phyloP scores from a whole-genome alignment of 306 rosid species.

The Cucurbita argyrosperma region DNA sequence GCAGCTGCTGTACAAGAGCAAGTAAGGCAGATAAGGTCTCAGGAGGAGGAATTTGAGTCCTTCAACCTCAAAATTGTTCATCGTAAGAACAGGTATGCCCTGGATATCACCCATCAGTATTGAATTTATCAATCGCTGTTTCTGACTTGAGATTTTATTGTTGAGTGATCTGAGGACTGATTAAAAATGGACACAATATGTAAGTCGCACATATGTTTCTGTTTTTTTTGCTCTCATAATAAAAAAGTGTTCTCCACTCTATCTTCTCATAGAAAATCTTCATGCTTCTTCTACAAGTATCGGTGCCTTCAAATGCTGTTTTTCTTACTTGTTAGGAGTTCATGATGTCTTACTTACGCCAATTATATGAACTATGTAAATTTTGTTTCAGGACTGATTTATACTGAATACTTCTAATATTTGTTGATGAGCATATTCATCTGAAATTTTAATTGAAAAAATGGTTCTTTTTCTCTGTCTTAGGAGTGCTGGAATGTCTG shows the following conservation, averaged over 20 bases:
- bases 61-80: slow-evolving; percentile 96
- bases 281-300: background rate
- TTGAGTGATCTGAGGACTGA: background rate
- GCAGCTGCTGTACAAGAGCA: slow-evolving; percentile 98
- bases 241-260: background rate
- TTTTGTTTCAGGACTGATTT: background rate
- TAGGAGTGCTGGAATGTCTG: background rate
- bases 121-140: background rate
- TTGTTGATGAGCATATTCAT: background rate
- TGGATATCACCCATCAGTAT: background rate
- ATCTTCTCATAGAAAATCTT: background rate
- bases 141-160: background rate
- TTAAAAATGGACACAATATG: background rate
- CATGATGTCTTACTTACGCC: background rate
- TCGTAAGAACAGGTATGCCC: slow-evolving; percentile 84
- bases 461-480: background rate
- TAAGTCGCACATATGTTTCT: background rate
- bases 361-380: background rate
- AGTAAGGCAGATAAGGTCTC: slow-evolving; percentile 88
- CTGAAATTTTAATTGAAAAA: background rate
- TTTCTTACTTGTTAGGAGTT: background rate
- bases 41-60: slow-evolving; percentile 95
- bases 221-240: background rate
- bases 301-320: background rate
- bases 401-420: background rate